These are phyloP conservation scores for Aureobasidium sp. DNA, from an alignment of 2,329 filamentous ascomycete species.

Conservation along the genomic window DNA sequence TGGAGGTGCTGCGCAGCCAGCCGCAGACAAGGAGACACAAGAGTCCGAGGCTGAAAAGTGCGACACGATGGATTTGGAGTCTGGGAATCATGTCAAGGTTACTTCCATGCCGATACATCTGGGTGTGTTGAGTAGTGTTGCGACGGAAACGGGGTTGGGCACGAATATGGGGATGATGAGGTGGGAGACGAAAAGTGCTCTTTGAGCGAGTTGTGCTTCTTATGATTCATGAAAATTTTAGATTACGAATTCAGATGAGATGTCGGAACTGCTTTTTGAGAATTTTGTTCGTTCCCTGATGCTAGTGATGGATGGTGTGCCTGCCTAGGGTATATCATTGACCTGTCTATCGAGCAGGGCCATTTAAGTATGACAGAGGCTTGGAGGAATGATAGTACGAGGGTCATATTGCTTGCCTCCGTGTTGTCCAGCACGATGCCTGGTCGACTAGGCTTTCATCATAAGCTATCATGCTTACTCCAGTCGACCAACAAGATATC, in stretches of 20 bases:
- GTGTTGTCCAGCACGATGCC: not conserved
- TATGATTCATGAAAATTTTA: constrained; percentile 8
- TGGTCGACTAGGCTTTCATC: not conserved
- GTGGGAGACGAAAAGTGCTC: not conserved
- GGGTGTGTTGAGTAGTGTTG: not conserved
- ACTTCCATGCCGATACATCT: not conserved
- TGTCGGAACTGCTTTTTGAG: not conserved
- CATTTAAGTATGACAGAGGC: too few relatives aligned
- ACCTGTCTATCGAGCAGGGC: too few relatives aligned
- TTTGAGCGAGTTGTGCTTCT: too few relatives aligned
- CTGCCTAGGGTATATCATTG: not conserved
- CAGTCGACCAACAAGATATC: too few relatives aligned
- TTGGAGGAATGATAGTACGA: too few relatives aligned
- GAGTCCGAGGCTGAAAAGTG: not conserved
- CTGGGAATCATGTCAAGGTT: not conserved
- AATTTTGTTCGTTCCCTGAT: not conserved
- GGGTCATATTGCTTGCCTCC: too few relatives aligned
- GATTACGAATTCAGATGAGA: not conserved
- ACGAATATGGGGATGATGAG: not conserved
- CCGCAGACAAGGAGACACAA: not conserved
- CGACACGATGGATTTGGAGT: constrained; percentile 4
- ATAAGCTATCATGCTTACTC: not conserved
- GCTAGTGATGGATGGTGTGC: not conserved
- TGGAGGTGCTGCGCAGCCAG: not conserved
- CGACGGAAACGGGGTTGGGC: not conserved